phyloP scores from a whole-genome alignment of 352 stramenopile species.

The Phytophthora litchii region DNA sequence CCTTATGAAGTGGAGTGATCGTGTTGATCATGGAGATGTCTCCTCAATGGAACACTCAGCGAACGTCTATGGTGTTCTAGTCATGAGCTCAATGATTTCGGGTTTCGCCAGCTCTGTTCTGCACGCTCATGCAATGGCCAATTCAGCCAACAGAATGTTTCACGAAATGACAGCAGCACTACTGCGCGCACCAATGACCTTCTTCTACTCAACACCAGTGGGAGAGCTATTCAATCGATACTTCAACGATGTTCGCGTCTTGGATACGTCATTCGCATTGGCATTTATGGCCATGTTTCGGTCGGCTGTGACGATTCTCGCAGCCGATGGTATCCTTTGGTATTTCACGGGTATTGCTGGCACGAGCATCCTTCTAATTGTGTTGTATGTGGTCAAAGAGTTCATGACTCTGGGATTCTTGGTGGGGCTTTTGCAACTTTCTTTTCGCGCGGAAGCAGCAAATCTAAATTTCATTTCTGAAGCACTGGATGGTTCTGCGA shows the following conservation, averaged over 20 bases:
- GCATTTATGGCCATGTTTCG: conserved; percentile 43
- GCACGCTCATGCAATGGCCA: conserved; percentile 36
- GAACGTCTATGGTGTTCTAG: conserved; percentile 39
- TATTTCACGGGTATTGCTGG: conserved; percentile 43
- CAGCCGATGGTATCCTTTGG: conserved; percentile 38
- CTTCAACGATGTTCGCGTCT: conserved; percentile 39
- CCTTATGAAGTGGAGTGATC: conserved; percentile 46
- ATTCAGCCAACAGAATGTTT: conserved; percentile 45
- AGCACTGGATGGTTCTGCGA: conserved; percentile 38
- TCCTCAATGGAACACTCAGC: conserved; percentile 35
- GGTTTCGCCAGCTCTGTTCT: conserved; percentile 42
- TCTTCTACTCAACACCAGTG: conserved; percentile 55
- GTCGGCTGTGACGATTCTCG: conserved; percentile 33
- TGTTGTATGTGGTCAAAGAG: conserved; percentile 44
- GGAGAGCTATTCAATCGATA: conserved; percentile 55
- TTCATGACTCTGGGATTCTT: conserved; percentile 39
- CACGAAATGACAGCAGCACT: conserved; percentile 51
- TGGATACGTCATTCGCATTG: conserved; percentile 35
- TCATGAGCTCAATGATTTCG: conserved; percentile 44
- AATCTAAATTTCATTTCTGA: conserved; percentile 56
- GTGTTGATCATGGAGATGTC: conserved; percentile 31
- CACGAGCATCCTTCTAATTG: conserved; percentile 38
- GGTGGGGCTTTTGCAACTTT: conserved; percentile 41
- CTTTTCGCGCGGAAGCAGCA: conserved; percentile 37
- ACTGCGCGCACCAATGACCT: conserved; percentile 46